Base-by-base conservation (phyloP, 108 stramenopile genomes). In the Pseudonitzschia delicatissima region DNA sequence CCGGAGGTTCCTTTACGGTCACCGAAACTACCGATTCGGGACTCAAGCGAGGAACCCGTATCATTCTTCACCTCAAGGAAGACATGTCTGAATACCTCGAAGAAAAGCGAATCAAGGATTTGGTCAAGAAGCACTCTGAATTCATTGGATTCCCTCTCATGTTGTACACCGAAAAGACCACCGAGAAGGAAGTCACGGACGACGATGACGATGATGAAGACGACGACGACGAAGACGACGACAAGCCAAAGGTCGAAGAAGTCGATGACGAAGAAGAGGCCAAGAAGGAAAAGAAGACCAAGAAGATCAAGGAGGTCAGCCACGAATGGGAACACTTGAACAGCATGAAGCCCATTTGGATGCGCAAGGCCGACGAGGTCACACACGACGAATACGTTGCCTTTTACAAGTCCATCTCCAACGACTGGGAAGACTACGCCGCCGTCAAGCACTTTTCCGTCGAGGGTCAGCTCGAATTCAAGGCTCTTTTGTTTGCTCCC, bases 141-240 rank as follows among this genome's bases (percentile, higher is more conserved):
- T 99, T 99, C 87, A 98, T 99, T 85, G 96, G 98, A 58, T 99
- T 99, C 96, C 98, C 98, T 57, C 98, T 99, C 93, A 97, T 96
- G 90, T 93, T 99, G 33, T 96, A 97, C 83, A 98, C 96, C 28
- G 98, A 99, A 77, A 99, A 99, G 96, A 98, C 97, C 42, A 95
- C 94, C 35, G 99, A 99, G 82, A 99, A 99, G 96, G 99, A 99
- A 84, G 98, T 99, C 35, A 96, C 97, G 36, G 98, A 97, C 74
- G 99, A 99, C 67, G 98, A 98, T 45, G 97, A 96, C 47, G 97
- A 96, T 12, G 96, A 96, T 35, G 97, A 96, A 17, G 96, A 95
- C n/a, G 96, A 96, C 49, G 96, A 96, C 33, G 96, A 78, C 28
- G 95, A 90, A 28, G 95, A 87, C 51, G 77, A 76, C 39, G 91